Base-by-base conservation (phyloP, 2,329 filamentous ascomycete species). In the Fusarium continuum region DNA sequence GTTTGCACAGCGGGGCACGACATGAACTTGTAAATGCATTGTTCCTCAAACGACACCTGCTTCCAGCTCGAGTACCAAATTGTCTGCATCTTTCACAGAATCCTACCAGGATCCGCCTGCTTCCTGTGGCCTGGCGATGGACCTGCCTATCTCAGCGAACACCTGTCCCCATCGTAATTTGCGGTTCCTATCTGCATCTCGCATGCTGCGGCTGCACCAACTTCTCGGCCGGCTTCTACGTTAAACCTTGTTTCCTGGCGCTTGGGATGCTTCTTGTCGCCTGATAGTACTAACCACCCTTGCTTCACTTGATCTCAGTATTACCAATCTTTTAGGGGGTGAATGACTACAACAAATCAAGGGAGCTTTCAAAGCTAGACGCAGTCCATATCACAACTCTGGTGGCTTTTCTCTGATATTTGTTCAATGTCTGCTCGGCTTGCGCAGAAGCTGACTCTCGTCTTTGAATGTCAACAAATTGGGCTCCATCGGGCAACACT, bases 201-300 rank as follows among this genome's bases (percentile, higher is more conserved):
- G 47, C 38, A 46, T 52, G 47, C 34, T 39, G 46, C 50, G 40
- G 49, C 36, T 58, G 61, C 45, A n/a, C n/a, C n/a, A n/a, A n/a
- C 49, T 55, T 58, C 31, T 51, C 31, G 22, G 48, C 28, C 34
- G 49, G 43, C 35, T 55, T 50, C 44, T 55, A 51, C 46, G 55
- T 53, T 29, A 16, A 36, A 47, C 23, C 45, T 29, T 52, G 58
- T 41, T 52, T 46, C 31, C 32, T 36, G 17, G 32, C 26, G 23
- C 19, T 53, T 44, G 40, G 49, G 52, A 29, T 57, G 52, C 56
- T 38, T 55, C 40, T 45, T 19, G n/a, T 20, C 28, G 20, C 22
- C n/a, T 16, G 39, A 32, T 40, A 34, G 26, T 38, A 34, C 48
- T 20, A 16, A 29, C 16, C 19, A 22, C 34, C 25, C 31, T 47